Conservation (phyloP, 2,329 filamentous ascomycete species). For the Phialophora expanda region DNA sequence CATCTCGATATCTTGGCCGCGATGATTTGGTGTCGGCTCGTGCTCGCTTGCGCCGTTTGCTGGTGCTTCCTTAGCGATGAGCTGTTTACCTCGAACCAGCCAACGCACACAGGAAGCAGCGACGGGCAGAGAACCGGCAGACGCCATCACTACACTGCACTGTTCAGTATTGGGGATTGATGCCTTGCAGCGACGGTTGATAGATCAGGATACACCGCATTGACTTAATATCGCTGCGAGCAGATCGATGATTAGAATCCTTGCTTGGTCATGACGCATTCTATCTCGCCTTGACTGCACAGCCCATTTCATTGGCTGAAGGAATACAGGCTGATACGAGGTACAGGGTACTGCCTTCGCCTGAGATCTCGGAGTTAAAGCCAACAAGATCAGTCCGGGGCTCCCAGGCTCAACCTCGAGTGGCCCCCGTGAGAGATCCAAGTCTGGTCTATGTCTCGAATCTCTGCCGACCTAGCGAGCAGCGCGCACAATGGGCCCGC, state of each 20-base stretch:
- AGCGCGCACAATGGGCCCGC: slow-evolving; percentile 27
- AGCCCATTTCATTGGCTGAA: background rate
- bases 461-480: slow-evolving; percentile 31
- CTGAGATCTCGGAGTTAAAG: background rate
- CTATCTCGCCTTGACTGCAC: background rate
- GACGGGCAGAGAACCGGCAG: no score
- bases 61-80: background rate
- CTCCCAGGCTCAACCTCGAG: background rate
- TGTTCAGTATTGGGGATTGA: background rate
- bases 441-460: slow-evolving; percentile 30
- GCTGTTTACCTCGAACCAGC: background rate
- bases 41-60: background rate
- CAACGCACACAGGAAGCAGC: background rate
- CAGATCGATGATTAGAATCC: background rate
- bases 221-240: background rate
- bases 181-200: background rate
- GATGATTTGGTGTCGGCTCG: background rate
- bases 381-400: background rate
- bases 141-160: background rate
- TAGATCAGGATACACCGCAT: background rate
- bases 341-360: background rate
- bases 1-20: background rate
- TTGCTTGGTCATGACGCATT: no score
- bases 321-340: background rate
- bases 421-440: background rate